Evolutionary conservation across 1,284 basidiomycete species (phyloP), one percentile per base, ranked within the genome.

Genomic region (Heterobasidion parviporum): DNA sequence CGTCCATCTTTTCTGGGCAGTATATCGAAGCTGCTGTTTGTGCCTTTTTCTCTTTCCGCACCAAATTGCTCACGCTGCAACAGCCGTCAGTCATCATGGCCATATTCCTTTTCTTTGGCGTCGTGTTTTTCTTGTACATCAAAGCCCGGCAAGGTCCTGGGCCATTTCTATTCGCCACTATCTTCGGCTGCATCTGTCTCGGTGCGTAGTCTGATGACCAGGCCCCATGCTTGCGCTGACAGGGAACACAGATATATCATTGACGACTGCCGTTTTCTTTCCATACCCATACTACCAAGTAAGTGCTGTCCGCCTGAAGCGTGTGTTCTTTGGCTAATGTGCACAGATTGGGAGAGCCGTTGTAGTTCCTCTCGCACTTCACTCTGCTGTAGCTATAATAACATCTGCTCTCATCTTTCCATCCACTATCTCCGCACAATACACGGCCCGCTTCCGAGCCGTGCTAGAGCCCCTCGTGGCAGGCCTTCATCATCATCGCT

Each of bases 51-150:
- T 6, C 34, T 26, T 14, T 18, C 58, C 48, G 62, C 62, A 16
- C 57, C 56, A 54, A 52, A 55, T 8, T 32, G 32, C 48, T 65
- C 36, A 62, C 33, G 20, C 18, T 38, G 4, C 9, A 8, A 5
- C 60, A 83, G 72, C 84, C 87, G 0, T 77, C 79, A 3, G 70
- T 83, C 46, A 83, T 91, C 50, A 65, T 85, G 5, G 81, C 74
- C 3, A 68, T 84, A 33, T 92, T 89, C 62, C 73, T 91, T 4
- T 85, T 87, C 61, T 49, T 86, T 6, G 88, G 86, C 2, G 80
- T 74, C 49, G 72, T 74, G 0, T 70, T 82, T 55, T 76, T 87
- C 49, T 65, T 89, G n/a, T 91, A 80, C 65, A 66, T 88, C 60
- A 85, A 80, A 65, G 80, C 81, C 2, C 72, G 79, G 34, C 68